Evolutionary conservation across 75 land plant species (phyloP), one percentile per base, ranked within the genome.

Genomic region (Cupressus sempervirens): DNA sequence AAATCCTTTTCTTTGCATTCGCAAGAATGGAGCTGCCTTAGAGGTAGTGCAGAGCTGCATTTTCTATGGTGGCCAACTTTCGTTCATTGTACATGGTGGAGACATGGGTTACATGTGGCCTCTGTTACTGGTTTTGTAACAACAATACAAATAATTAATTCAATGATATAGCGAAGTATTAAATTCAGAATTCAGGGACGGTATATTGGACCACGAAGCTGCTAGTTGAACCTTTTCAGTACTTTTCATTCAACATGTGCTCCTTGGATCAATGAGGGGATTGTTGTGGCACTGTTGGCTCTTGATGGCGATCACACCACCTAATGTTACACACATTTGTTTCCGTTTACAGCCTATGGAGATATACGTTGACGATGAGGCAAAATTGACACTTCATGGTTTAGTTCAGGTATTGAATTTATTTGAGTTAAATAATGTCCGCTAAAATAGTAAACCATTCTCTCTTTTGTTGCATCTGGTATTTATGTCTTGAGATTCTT

Each of bases 281-380:
- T 83, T 72, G 81, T 58, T 89, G 74, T 82, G 86, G 83, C 86
- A 81, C 86, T 85, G 34, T 52, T 56, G 68, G 88, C 87, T 86
- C 72, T 88, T 38, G 65, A 52, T 86, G 89, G 84, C 90, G 87
- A 83, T 84, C 82, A 26, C 81, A 89, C 91, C 90, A 91, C 87
- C 86, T 93, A 87, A 86, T 94, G 83, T 89, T 92, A 87, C 86
- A 87, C 85, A 90, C 85, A 85, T 86, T 94, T 92, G 86, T 86
- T 92, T 86, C 93, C 91, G 92, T 93, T 82, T 82, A 82, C 99
- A 98, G 99, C 99, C 99, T 11, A 96, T 98, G 99, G 99, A 98
- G 92, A 98, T 98, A 40, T 98, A 96, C 92, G 99, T 98, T 32
- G 99, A 98, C 74, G 99, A 98, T 85, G 99, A 98, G 85, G 99